Evolutionary conservation across 495 filamentous ascomycete species (phyloP).

Genomic region (Echria macrotheca): DNA sequence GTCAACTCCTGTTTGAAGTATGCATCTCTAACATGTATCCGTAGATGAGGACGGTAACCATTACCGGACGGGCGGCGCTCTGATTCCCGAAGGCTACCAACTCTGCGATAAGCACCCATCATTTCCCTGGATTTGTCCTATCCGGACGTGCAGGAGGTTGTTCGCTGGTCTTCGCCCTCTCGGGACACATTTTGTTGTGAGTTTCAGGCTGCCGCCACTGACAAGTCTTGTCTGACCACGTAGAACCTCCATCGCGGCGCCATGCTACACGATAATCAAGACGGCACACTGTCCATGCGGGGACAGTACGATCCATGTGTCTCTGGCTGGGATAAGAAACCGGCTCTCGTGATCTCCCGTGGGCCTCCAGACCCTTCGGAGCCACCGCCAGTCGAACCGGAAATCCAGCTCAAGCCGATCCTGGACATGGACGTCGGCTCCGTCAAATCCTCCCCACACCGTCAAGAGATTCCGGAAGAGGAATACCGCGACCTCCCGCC

Average conservation of each 20-base stretch:
- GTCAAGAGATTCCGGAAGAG: too few relatives aligned
- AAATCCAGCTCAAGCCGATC: too few relatives aligned
- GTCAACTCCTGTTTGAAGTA: too few relatives aligned
- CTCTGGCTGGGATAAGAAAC: conserved; percentile 2
- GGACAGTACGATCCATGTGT: conserved; percentile 7
- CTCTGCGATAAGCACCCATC: background rate
- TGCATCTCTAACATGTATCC: too few relatives aligned
- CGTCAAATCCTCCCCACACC: too few relatives aligned
- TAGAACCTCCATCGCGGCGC: too few relatives aligned
- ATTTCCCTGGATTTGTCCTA: conserved; percentile 19
- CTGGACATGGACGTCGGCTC: too few relatives aligned
- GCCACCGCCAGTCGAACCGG: background rate
- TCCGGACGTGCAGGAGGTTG: conserved; percentile 15
- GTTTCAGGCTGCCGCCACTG: background rate
- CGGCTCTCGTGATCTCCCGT: conserved; percentile 17
- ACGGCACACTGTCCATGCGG: conserved; percentile 30
- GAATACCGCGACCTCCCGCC: too few relatives aligned
- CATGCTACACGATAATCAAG: conserved; percentile 31
- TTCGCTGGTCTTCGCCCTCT: conserved; percentile 2
- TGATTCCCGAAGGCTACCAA: conserved; percentile 23
- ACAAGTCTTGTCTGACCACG: conserved; percentile 17
- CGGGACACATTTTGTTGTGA: conserved; percentile 22
- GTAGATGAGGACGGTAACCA: too few relatives aligned
- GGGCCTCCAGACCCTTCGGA: background rate
- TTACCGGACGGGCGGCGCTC: conserved; percentile 15